phyloP scores from a whole-genome alignment of 163 green algal genomes.

The Smithsoniella earleae region DNA sequence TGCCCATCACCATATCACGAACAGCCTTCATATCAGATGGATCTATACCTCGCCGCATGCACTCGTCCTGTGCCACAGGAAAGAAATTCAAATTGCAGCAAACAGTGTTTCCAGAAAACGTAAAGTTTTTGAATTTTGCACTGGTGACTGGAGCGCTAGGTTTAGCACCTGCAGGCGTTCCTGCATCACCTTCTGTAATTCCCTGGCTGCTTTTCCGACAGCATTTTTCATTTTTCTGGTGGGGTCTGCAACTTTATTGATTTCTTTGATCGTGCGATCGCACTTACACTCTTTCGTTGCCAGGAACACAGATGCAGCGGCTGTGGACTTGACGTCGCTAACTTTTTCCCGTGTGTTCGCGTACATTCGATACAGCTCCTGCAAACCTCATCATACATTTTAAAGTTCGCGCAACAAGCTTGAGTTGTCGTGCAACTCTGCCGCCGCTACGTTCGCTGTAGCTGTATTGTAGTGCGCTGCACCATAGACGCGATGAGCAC shows the following conservation, averaged over 20 bases:
- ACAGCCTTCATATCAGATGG: neutral
- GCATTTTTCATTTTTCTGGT: constrained; percentile 24
- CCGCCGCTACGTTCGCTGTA: neutral
- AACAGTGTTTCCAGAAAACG: neutral
- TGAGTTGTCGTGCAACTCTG: too few species aligned
- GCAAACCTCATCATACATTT: neutral
- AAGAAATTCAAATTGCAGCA: neutral
- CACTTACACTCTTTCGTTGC: constrained; percentile 1
- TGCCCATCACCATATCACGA: neutral
- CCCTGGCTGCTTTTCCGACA: neutral
- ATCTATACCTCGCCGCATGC: constrained; percentile 2
- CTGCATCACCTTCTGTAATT: neutral
- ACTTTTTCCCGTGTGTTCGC: constrained; percentile 5
- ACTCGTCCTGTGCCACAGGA: constrained; percentile 13
- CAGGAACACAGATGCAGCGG: neutral
- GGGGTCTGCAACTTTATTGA: constrained; percentile 24
- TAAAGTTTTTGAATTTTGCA: neutral
- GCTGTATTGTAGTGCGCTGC: too few species aligned
- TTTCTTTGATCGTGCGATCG: constrained; percentile 26
- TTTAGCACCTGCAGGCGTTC: constrained; percentile 28
- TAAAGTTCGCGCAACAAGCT: too few species aligned
- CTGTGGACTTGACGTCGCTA: neutral
- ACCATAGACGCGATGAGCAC: neutral
- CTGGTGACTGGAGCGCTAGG: neutral
- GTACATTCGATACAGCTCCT: constrained; percentile 25